Percentiles rank a stretch among this genome's conserved stretches.
Evolutionary conservation across 768 basidiomycete species (phyloP).

Genomic region (Gyrodon lividus): DNA sequence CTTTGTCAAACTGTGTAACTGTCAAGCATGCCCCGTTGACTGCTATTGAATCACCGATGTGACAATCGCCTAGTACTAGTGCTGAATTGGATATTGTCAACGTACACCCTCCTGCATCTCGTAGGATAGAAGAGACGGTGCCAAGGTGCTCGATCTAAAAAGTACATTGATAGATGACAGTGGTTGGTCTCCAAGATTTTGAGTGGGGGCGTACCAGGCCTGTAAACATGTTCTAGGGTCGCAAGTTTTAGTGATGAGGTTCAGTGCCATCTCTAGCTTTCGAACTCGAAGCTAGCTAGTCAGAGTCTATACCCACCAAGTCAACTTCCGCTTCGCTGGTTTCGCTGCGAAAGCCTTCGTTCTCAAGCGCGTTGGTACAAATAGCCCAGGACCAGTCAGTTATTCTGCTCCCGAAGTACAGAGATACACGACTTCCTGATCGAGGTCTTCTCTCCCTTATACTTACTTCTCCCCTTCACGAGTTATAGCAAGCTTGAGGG

Average conservation of each 20-base stretch:
- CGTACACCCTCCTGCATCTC: conserved; percentile 76
- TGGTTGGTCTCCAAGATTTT: background rate
- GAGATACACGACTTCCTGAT: no score
- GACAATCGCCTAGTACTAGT: conserved; percentile 82
- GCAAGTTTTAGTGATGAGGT: background rate
- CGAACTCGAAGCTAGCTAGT: no score
- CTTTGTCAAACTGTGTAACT: conserved; percentile 77
- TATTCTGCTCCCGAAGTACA: no score
- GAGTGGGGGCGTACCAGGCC: conserved; percentile 56
- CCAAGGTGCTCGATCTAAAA: conserved; percentile 88
- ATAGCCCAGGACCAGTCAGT: no score
- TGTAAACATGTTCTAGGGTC: conserved; percentile 59
- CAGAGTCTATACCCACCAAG: no score
- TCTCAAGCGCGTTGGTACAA: no score
- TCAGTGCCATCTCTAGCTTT: background rate
- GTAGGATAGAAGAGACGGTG: conserved; percentile 60
- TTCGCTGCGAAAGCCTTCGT: background rate
- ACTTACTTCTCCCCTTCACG: no score
- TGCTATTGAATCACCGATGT: conserved; percentile 91
- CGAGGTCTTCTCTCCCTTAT: no score
- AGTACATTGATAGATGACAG: conserved; percentile 13
- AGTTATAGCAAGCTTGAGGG: no score
- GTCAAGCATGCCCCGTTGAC: conserved; percentile 90
- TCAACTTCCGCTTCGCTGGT: background rate
- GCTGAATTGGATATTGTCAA: conserved; percentile 71